Evolutionary conservation across 768 basidiomycete species (phyloP), one percentile per base, ranked within the genome.

Genomic region (Zangia roseola): DNA sequence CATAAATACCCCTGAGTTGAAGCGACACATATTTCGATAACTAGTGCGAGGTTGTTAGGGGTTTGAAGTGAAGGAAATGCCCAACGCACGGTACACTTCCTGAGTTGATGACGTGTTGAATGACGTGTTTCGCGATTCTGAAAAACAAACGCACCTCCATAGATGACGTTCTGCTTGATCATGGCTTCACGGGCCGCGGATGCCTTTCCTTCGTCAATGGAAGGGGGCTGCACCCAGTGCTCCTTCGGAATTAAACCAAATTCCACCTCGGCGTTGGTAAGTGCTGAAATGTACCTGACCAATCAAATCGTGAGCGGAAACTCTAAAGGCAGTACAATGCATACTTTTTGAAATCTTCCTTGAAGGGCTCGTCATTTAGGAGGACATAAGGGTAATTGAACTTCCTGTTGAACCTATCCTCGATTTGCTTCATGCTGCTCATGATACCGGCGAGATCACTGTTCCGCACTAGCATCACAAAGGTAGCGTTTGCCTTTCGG

Each of bases 11-110:
- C 91, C 92, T 40, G 90, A 93, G 69, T 94, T 92, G 70, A 85
- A 97, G 10, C 94, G 82, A 69, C 94, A 97, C 94, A 97, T 95
- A 58, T 95, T 93, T 34, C 94, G 83, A 62, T 97, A 95, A 17
- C 82, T 85, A 57, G 26, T 43, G 41, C 20, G 10, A 35, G 16
- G n/a, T 4, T 35, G 23, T 59, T 10, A 61, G 48, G 17, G 49
- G 44, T n/a, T 44, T 19, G 24, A 38, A 36, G 25, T 34, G 10
- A 24, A 4, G 44, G 16, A 43, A 25, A 52, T 38, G 38, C 6
- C 28, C 40, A 41, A 79, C 84, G 53, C 68, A 88, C 85, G 86
- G 73, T 20, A 88, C 79, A 59, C 87, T 88, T 46, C 82, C 86
- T 88, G 54, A n/a, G 47, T 46, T 10, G 7, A 39, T 26, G 24